Percentiles rank a stretch among this genome's conserved stretches.
These are phyloP conservation scores for Pseudomassariella vexata DNA, from an alignment of 2,329 filamentous ascomycete genomes.

Conservation along the genomic window DNA sequence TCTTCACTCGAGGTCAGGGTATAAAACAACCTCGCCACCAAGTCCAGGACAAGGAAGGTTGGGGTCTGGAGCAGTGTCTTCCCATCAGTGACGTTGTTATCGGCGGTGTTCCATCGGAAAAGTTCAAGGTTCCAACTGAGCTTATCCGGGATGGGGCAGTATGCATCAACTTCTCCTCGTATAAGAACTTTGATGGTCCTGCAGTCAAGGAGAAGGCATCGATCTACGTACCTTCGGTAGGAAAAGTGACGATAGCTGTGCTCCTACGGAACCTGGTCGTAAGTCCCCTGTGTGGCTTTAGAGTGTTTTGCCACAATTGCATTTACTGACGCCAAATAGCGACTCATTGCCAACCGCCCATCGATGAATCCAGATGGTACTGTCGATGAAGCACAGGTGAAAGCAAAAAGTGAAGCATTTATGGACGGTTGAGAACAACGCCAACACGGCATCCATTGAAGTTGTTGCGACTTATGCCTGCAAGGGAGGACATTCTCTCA, in stretches of 20 bases:
- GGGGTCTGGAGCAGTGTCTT: constrained; percentile 73
- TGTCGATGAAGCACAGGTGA: constrained; percentile 19
- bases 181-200: constrained; percentile 81
- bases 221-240: constrained; percentile 94
- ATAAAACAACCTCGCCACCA: constrained; percentile 82
- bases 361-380: constrained; percentile 29
- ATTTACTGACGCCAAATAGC: constrained; percentile 29
- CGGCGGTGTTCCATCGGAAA: constrained; percentile 80
- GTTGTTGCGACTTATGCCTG: too few relatives aligned
- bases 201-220: constrained; percentile 92
- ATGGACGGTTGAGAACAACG: constrained; percentile 21
- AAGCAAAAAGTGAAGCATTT: constrained; percentile 26
- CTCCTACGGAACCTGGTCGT: constrained; percentile 84
- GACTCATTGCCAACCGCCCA: constrained; percentile 45
- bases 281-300: constrained; percentile 31
- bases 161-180: constrained; percentile 98
- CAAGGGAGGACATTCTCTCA: too few relatives aligned
- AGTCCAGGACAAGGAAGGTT: constrained; percentile 75
- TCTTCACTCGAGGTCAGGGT: constrained; percentile 85
- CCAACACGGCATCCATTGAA: too few relatives aligned
- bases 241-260: constrained; percentile 94
- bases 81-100: constrained; percentile 92
- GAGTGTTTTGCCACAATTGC: too few relatives aligned
- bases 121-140: constrained; percentile 82
- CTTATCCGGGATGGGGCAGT: constrained; percentile 83